A percentile compares a stretch with the other conserved stretches of the same genome.
Evolutionary conservation across 345 rosid species (phyloP).

Genomic region (Murraya paniculata): DNA sequence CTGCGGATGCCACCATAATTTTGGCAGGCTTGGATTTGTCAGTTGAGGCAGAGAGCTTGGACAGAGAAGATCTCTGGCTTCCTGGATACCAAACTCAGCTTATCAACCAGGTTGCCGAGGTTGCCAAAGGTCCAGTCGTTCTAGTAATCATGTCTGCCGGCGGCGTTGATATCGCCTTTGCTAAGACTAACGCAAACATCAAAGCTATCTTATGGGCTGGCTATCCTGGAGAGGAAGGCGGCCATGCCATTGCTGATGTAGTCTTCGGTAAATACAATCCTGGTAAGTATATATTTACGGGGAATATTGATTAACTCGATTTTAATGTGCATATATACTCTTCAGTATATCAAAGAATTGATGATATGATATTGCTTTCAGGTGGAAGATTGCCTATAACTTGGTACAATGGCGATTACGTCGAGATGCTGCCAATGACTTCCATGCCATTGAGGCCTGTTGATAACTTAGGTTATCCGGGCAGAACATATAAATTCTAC

Average conservation of each 20-base stretch:
- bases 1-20: slow-evolving; percentile 47
- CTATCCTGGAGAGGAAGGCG: slow-evolving; percentile 75
- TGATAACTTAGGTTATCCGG: slow-evolving; percentile 38
- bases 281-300: slow-evolving; percentile 20
- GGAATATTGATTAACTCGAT: too few relatives aligned
- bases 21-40: slow-evolving; percentile 45
- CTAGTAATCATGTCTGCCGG: slow-evolving; percentile 65
- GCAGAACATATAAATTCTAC: slow-evolving; percentile 58
- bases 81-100: slow-evolving; percentile 55
- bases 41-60: slow-evolving; percentile 53
- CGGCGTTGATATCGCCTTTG: slow-evolving; percentile 49
- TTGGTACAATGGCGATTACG: slow-evolving; percentile 43
- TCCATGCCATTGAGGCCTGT: slow-evolving; percentile 50
- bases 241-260: slow-evolving; percentile 60
- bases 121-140: slow-evolving; percentile 50
- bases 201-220: slow-evolving; percentile 60
- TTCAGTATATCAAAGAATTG: background rate
- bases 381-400: slow-evolving; percentile 62
- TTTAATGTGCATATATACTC: too few relatives aligned
- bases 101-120: slow-evolving; percentile 39
- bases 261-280: slow-evolving; percentile 65
- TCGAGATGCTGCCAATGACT: slow-evolving; percentile 43
- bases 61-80: slow-evolving; percentile 46
- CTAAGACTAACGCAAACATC: slow-evolving; percentile 29
- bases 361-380: background rate